Base-by-base conservation (phyloP, 805 yeast species). In the Vanderwaltozyma verrucispora region DNA sequence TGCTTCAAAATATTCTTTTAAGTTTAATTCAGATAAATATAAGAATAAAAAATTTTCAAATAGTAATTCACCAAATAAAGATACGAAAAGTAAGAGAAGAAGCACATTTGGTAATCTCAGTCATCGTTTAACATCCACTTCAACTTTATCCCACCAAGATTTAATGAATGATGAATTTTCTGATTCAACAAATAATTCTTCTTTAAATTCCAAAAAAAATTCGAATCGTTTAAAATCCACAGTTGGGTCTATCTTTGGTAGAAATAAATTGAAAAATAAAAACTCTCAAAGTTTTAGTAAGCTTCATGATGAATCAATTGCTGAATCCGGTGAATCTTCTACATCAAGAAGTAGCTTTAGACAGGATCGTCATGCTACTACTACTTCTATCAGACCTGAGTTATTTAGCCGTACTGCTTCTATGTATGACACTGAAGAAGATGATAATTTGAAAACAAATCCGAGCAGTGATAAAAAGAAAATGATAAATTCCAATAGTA, bases 221-320 rank as follows among this genome's bases (percentile, higher is more conserved):
- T 50, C 58, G 36, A 57, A 57, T 32, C 69, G 68, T 32, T 57
- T 83, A 49, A 75, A 74, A 58, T 80, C 87, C 5, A 76, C 65
- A 50, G 80, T 83, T 39, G 94, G 94, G 9, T 79, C 92, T 1
- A 72, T 83, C 44, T 76, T 83, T 49, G 78, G 81, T 32, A 72
- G 75, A 45, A 78, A 74, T 56, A 76, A 74, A 50, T 65, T 67
- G 43, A 63, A 65, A 32, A 35, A 21, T 48, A 19, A 33, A 34
- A 18, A 31, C 25, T 11, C 15, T 32, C 23, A 21, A 30, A 5
- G 37, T 14, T 39, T 36, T 15, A 30, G 40, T 18, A 45, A 44
- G 18, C 21, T 32, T 9, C 33, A 36, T 7, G 25, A 19, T 9
- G 26, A 30, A 11, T 14, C 33, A 20, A 17, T 18, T 30, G 7